Percentiles rank a stretch among this genome's conserved stretches.
Evolutionary conservation across 257 asterid species (phyloP).

Genomic region (Echium plantagineum): DNA sequence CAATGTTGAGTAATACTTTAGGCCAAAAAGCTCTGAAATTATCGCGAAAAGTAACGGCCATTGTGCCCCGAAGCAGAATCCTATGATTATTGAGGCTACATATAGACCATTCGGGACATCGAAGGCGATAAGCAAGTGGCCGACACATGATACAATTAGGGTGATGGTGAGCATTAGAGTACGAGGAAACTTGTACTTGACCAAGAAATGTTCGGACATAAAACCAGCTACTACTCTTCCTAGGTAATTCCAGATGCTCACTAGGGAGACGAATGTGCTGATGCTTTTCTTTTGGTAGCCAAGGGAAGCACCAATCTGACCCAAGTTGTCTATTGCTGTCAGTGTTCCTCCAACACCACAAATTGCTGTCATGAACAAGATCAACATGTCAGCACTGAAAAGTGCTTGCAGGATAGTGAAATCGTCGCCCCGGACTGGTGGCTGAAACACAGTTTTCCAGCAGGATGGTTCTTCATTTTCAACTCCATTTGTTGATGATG

Average conservation of each 20-base stretch:
- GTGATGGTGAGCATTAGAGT: conserved; percentile 9
- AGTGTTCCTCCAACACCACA: conserved; percentile 10
- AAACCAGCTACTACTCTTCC: conserved; percentile 13
- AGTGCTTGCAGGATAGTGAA: conserved; percentile 20
- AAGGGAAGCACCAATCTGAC: conserved; percentile 10
- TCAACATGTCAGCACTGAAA: conserved; percentile 17
- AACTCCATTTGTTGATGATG: neutral
- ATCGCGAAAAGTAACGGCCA: conserved; percentile 11
- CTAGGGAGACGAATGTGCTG: conserved; percentile 9
- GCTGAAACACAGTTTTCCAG: conserved; percentile 7
- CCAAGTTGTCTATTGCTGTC: conserved; percentile 15
- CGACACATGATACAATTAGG: conserved; percentile 2
- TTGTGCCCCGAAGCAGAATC: conserved; percentile 12
- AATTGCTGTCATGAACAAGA: conserved; percentile 5
- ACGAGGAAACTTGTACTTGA: conserved; percentile 6
- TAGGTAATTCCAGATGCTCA: conserved; percentile 13
- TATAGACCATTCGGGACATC: conserved; percentile 7
- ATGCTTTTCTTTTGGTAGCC: conserved; percentile 8
- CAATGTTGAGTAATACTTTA: conserved; percentile 8
- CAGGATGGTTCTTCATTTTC: conserved; percentile 2
- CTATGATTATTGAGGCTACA: conserved; percentile 5
- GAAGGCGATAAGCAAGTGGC: conserved; percentile 8
- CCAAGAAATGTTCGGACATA: conserved; percentile 6
- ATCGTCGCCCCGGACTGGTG: conserved; percentile 5
- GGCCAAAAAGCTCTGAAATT: conserved; percentile 12